phyloP scores from a whole-genome alignment of 73 alveolate species.

The Uronychia setigera region DNA sequence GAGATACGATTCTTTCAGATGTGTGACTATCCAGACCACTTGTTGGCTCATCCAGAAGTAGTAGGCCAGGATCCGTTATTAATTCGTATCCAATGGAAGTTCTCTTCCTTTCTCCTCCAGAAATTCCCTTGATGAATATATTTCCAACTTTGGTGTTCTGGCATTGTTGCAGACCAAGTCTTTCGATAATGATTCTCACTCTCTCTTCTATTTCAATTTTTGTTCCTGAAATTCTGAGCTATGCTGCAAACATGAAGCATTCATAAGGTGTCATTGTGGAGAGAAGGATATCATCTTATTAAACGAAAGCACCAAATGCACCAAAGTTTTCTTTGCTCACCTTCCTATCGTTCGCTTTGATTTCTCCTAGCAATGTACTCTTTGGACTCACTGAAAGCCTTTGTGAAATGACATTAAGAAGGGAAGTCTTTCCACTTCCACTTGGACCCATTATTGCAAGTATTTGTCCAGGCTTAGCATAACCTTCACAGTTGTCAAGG shows the following conservation, averaged over 20 bases:
- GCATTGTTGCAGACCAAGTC: constrained; percentile 49
- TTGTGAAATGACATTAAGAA: constrained; percentile 52
- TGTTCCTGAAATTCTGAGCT: constrained; percentile 67
- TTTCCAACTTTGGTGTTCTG: constrained; percentile 75
- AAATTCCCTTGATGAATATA: constrained; percentile 64
- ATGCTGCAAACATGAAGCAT: constrained; percentile 51
- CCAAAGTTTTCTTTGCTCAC: constrained; percentile 39
- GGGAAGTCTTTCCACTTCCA: constrained; percentile 70
- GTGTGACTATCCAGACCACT: constrained; percentile 79
- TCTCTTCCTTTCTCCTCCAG: constrained; percentile 91
- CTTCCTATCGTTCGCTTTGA: constrained; percentile 29
- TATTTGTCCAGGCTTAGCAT: constrained; percentile 59
- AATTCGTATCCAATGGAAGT: constrained; percentile 82
- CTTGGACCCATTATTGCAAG: constrained; percentile 65
- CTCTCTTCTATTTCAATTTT: constrained; percentile 57
- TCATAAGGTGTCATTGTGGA: constrained; percentile 47
- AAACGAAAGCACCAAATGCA: constrained; percentile 56
- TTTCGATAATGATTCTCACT: constrained; percentile 74
- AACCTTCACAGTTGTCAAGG: constrained; percentile 29
- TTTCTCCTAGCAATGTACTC: constrained; percentile 37
- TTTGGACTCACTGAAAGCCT: constrained; percentile 39
- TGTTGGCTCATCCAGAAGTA: constrained; percentile 89
- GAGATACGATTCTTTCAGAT: constrained; percentile 47
- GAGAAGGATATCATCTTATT: constrained; percentile 57
- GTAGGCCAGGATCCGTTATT: constrained; percentile 72